Percentiles rank a stretch among this genome's conserved stretches.
Conservation (phyloP, 345 rosid genomes). For the Linum tenue region DNA sequence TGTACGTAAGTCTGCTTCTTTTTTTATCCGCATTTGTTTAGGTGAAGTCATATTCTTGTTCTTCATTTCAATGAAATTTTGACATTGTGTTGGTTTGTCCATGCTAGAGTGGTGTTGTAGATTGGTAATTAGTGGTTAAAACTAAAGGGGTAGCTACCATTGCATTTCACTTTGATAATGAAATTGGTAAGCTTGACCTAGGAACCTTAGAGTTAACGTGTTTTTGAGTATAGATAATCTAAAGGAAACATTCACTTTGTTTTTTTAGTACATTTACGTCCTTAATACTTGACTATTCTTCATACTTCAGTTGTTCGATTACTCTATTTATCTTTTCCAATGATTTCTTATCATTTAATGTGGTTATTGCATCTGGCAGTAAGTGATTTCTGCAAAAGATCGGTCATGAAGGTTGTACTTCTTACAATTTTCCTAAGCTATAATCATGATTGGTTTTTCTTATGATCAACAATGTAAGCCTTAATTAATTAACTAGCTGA, state of each 20-base stretch:
- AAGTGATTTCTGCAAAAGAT: constrained; percentile 90
- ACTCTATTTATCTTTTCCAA: background rate
- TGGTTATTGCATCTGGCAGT: constrained; percentile 40
- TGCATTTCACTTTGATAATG: too few species aligned
- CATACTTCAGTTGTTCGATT: background rate
- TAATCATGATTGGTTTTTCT: background rate
- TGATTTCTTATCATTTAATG: too few species aligned
- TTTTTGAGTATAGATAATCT: too few species aligned
- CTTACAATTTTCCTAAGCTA: constrained; percentile 3
- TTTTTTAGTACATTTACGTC: background rate
- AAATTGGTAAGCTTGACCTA: too few species aligned
- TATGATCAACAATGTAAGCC: too few species aligned
- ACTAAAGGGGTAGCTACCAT: background rate
- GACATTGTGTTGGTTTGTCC: too few species aligned
- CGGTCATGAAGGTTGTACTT: constrained; percentile 75
- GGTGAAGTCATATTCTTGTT: background rate
- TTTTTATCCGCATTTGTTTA: background rate
- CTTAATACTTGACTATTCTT: too few species aligned
- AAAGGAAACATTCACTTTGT: background rate
- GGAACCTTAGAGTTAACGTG: too few species aligned
- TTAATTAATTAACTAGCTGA: too few species aligned
- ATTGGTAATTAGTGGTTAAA: background rate
- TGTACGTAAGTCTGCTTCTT: constrained; percentile 60
- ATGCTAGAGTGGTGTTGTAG: background rate
- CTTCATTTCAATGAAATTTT: too few species aligned